Percentiles rank a stretch among this genome's conserved stretches.
phyloP scores from a whole-genome alignment of 1,284 basidiomycete genomes.

The Microstroma glucosiphilum region DNA sequence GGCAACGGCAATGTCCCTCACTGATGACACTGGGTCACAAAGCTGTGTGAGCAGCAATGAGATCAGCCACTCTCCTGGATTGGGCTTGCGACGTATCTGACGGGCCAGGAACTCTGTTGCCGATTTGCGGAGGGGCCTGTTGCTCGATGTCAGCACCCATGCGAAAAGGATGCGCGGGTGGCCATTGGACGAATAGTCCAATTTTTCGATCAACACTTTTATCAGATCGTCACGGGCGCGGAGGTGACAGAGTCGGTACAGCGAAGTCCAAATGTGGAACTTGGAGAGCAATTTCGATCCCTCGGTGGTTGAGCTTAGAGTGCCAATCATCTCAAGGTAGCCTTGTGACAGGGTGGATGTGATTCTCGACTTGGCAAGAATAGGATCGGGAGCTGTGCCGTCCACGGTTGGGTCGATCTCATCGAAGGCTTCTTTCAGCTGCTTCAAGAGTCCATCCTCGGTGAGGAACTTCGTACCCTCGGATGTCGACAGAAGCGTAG shows the following conservation, averaged over 20 bases:
- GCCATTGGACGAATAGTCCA: constrained; percentile 58
- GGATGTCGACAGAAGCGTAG: constrained; percentile 71
- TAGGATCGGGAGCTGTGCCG: constrained; percentile 55
- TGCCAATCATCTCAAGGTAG: constrained; percentile 93
- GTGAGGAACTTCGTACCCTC: constrained; percentile 77
- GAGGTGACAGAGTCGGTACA: constrained; percentile 88
- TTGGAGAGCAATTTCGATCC: constrained; percentile 84
- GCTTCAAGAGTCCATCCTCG: constrained; percentile 80
- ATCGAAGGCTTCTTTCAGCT: constrained; percentile 79
- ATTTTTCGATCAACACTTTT: constrained; percentile 79
- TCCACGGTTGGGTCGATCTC: constrained; percentile 76
- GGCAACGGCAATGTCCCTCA: constrained; percentile 80
- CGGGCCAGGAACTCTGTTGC: constrained; percentile 79
- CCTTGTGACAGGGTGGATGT: constrained; percentile 79
- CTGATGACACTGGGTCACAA: constrained; percentile 83
- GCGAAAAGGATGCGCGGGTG: constrained; percentile 62
- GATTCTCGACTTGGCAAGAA: constrained; percentile 72
- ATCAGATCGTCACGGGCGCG: constrained; percentile 84
- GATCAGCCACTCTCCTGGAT: constrained; percentile 40
- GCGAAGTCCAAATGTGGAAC: constrained; percentile 85
- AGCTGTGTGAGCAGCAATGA: constrained; percentile 81
- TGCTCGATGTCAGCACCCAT: constrained; percentile 69
- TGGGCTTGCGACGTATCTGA: constrained; percentile 30
- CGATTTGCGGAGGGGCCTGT: constrained; percentile 60
- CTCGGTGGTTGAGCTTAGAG: constrained; percentile 75